Conservation (phyloP, 2,329 filamentous ascomycete genomes). For the Botrytis medusae region DNA sequence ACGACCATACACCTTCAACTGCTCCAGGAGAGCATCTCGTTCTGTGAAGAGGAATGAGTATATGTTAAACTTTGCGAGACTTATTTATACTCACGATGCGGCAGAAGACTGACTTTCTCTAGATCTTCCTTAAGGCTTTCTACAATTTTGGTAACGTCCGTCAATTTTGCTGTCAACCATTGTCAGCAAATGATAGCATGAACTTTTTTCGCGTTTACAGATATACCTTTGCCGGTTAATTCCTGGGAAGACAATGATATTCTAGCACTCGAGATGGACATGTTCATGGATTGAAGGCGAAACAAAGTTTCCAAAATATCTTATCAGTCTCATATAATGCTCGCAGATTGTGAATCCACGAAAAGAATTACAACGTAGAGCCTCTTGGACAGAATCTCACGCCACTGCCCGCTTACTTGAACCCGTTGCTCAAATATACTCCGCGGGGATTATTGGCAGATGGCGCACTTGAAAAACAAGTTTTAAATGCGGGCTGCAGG, state of each 20-base stretch:
- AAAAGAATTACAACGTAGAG: background rate
- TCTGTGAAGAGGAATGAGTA: constrained; percentile 48
- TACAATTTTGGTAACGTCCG: constrained; percentile 66
- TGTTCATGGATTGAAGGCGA: constrained; percentile 10
- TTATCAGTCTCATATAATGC: background rate
- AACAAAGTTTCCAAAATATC: background rate
- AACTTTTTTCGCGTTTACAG: background rate
- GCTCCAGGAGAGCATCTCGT: constrained; percentile 58
- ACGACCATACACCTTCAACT: constrained; percentile 78
- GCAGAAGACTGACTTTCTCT: constrained; percentile 54
- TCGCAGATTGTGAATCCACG: background rate
- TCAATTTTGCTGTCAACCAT: constrained; percentile 58
- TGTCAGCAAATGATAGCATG: constrained; percentile 23
- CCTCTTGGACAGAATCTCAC: background rate
- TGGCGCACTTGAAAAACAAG: background rate
- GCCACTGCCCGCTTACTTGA: background rate
- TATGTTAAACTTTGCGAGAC: background rate
- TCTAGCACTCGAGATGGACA: constrained; percentile 26
- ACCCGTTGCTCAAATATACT: background rate
- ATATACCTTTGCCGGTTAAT: constrained; percentile 33
- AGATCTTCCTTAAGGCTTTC: constrained; percentile 62
- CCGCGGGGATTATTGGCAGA: background rate
- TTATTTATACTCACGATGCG: constrained; percentile 53
- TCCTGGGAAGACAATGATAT: constrained; percentile 30
- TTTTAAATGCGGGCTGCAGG: background rate